These are phyloP conservation scores for Leishmania martiniquensis DNA, from an alignment of 208 protist genomes.

Conservation along the genomic window DNA sequence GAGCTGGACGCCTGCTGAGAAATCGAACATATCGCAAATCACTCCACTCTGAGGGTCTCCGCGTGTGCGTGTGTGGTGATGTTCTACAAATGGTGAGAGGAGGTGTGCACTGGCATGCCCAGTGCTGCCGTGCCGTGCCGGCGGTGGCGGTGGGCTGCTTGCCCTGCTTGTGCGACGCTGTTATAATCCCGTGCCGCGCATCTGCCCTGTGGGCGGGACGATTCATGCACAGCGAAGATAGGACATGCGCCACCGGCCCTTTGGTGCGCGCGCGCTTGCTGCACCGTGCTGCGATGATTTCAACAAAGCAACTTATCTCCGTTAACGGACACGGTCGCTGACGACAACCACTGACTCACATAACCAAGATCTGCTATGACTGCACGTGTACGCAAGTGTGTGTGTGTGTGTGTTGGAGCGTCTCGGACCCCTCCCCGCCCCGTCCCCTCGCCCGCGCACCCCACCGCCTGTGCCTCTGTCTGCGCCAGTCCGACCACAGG, in stretches of 20 bases:
- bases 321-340: slow-evolving; percentile 51
- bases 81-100: background rate
- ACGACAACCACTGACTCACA: slow-evolving; percentile 71
- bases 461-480: background rate
- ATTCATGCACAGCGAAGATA: slow-evolving; percentile 66
- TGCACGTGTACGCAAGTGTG: slow-evolving; percentile 1
- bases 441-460: background rate
- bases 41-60: slow-evolving; percentile 32
- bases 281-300: slow-evolving; percentile 6
- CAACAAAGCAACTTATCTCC: slow-evolving; percentile 35
- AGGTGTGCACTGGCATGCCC: background rate
- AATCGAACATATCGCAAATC: slow-evolving; percentile 41
- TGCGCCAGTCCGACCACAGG: background rate
- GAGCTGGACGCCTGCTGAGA: slow-evolving; percentile 35
- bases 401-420: slow-evolving; percentile 3
- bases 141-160: background rate
- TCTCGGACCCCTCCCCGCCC: background rate
- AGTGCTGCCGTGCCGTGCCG: slow-evolving; percentile 27
- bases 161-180: slow-evolving; percentile 10
- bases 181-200: slow-evolving; percentile 50
- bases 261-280: background rate
- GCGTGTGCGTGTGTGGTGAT: background rate
- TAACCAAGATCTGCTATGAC: slow-evolving; percentile 88
- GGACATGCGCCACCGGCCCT: background rate
- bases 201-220: slow-evolving; percentile 25